phyloP scores from a whole-genome alignment of 345 rosid genomes.

The Linum trigynum region DNA sequence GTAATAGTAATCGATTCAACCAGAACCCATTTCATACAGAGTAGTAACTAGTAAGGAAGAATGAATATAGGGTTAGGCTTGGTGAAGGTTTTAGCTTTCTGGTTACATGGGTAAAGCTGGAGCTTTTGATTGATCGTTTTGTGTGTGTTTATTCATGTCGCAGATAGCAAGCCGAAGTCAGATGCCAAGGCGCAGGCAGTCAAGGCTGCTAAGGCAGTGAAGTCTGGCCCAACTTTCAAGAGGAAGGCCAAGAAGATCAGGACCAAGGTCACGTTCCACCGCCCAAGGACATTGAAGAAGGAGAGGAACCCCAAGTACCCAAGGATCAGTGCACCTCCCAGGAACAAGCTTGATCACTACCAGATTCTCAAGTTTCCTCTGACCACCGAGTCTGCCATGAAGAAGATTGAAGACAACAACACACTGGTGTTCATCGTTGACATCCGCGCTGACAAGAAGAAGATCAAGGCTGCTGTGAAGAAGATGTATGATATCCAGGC shows the following conservation, averaged over 20 bases:
- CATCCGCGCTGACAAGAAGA: constrained; percentile 87
- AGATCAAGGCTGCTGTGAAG: constrained; percentile 84
- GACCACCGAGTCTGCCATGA: constrained; percentile 92
- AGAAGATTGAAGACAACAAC: constrained; percentile 92
- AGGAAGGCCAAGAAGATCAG: constrained; percentile 69
- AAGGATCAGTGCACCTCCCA: constrained; percentile 68
- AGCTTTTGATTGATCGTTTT: neutral
- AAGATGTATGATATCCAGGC: constrained; percentile 93
- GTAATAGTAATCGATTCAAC: no score
- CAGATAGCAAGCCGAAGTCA: constrained; percentile 45
- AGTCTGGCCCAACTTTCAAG: constrained; percentile 69
- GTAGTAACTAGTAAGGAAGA: neutral
- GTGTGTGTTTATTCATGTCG: neutral
- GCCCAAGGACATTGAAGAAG: constrained; percentile 86
- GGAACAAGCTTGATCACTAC: constrained; percentile 92
- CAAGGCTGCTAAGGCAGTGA: constrained; percentile 83
- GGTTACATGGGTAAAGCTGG: no score
- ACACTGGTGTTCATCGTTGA: constrained; percentile 94
- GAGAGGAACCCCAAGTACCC: constrained; percentile 68
- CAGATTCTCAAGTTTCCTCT: constrained; percentile 85
- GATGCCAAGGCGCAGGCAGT: constrained; percentile 84
- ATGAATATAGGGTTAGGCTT: neutral
- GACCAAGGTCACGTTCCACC: constrained; percentile 82
- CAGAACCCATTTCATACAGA: neutral
- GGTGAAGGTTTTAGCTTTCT: no score